A percentile compares a stretch with the other conserved stretches of the same genome.
Conservation (phyloP, 2,329 filamentous ascomycete species). For the Cucurbitaria berberidis region DNA sequence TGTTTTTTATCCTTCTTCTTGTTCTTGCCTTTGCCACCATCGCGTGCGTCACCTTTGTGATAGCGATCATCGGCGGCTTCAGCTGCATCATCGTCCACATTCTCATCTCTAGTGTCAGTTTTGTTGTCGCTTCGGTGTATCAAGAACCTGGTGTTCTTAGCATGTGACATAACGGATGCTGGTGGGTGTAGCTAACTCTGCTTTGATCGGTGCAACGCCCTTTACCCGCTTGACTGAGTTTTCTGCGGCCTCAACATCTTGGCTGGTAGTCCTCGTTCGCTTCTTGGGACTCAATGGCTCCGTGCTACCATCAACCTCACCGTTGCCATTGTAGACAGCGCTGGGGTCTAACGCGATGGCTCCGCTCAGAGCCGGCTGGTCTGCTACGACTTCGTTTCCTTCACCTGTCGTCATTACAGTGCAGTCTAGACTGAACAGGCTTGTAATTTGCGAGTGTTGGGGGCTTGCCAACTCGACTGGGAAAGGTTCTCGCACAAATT, state of each 20-base stretch:
- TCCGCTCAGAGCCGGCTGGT: slow-evolving; percentile 17
- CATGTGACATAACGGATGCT: slow-evolving; percentile 9
- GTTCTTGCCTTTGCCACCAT: slow-evolving; percentile 51
- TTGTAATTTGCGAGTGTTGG: slow-evolving; percentile 12
- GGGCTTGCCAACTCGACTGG: slow-evolving; percentile 15
- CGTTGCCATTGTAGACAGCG: slow-evolving; percentile 26
- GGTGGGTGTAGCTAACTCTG: slow-evolving; percentile 61
- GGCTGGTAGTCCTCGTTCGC: slow-evolving; percentile 36
- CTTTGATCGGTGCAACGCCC: slow-evolving; percentile 74
- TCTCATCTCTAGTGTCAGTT: slow-evolving; percentile 29
- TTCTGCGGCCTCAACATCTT: slow-evolving; percentile 41
- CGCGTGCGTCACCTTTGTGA: slow-evolving; percentile 49
- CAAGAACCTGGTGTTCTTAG: slow-evolving; percentile 42
- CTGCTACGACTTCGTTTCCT: slow-evolving; percentile 11
- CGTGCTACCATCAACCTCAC: slow-evolving; percentile 29
- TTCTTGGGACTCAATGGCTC: slow-evolving; percentile 46
- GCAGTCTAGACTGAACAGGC: slow-evolving; percentile 1
- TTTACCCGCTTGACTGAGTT: slow-evolving; percentile 43
- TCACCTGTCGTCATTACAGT: slow-evolving; percentile 23
- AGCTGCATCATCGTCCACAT: slow-evolving; percentile 63
- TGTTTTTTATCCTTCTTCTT: slow-evolving; percentile 68
- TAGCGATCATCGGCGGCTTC: slow-evolving; percentile 59
- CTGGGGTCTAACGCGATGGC: slow-evolving; percentile 20
- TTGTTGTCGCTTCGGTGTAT: slow-evolving; percentile 37
- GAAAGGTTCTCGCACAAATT: slow-evolving; percentile 22